Conservation (phyloP, 179 eudicot species). For the Silene coronaria region DNA sequence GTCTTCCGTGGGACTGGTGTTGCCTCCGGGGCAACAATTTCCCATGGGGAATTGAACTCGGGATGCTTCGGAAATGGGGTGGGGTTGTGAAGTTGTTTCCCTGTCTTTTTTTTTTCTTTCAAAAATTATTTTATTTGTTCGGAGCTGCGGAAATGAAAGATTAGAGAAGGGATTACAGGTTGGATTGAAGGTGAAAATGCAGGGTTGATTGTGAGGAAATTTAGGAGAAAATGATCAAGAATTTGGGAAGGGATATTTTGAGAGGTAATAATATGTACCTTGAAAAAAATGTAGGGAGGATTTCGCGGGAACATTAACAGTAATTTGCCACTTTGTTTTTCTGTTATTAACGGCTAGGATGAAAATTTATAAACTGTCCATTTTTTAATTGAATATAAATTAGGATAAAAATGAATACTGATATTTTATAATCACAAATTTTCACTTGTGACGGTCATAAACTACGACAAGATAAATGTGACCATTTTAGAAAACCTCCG, state of each 20-base stretch:
- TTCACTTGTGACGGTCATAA: too few relatives aligned
- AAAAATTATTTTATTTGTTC: neutral
- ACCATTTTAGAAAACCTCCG: too few relatives aligned
- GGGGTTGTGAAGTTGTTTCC: neutral
- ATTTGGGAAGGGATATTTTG: neutral
- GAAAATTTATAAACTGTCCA: neutral
- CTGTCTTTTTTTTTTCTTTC: neutral
- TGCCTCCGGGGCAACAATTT: slow-evolving; percentile 46
- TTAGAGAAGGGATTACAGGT: slow-evolving; percentile 25
- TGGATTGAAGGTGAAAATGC: slow-evolving; percentile 20
- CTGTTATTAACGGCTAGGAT: slow-evolving; percentile 12
- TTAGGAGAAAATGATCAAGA: slow-evolving; percentile 24
- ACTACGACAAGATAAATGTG: too few relatives aligned
- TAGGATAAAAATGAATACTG: too few relatives aligned
- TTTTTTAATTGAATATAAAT: too few relatives aligned
- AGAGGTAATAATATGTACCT: neutral
- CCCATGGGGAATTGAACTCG: slow-evolving; percentile 37
- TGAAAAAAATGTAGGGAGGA: slow-evolving; percentile 29
- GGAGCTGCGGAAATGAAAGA: slow-evolving; percentile 14
- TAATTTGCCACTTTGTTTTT: slow-evolving; percentile 13
- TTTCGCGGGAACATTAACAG: slow-evolving; percentile 34
- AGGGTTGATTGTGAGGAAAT: slow-evolving; percentile 38
- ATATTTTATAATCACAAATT: too few relatives aligned
- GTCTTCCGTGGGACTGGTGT: slow-evolving; percentile 27
- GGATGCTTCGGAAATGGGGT: slow-evolving; percentile 15